Conservation (phyloP, 225 moss, liverwort and hornwort genomes). For the Sphagnum tenellum region DNA sequence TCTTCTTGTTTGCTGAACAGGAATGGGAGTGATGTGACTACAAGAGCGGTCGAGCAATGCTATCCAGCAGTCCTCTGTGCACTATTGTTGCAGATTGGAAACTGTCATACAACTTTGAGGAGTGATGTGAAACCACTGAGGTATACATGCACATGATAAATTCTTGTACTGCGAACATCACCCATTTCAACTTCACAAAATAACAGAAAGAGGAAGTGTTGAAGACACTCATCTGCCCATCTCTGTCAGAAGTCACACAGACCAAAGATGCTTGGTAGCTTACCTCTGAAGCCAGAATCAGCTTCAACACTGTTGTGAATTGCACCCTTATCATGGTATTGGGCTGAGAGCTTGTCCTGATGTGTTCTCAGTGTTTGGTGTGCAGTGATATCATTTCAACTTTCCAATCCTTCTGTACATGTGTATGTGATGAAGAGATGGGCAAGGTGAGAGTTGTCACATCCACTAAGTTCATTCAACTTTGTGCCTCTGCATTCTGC, state of each 20-base stretch:
- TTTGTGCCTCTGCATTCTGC: background rate
- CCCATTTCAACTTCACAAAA: too few species aligned
- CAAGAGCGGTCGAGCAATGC: constrained; percentile 56
- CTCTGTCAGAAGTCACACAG: background rate
- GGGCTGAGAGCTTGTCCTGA: too few species aligned
- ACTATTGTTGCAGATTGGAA: constrained; percentile 83
- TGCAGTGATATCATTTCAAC: constrained; percentile 85
- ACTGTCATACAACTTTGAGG: constrained; percentile 71
- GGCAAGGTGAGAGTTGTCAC: constrained; percentile 42
- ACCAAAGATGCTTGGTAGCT: too few species aligned
- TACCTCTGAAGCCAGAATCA: too few species aligned
- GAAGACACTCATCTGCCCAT: too few species aligned
- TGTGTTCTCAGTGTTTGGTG: background rate
- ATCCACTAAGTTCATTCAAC: too few species aligned
- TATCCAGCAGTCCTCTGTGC: constrained; percentile 90
- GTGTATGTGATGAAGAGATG: constrained; percentile 94
- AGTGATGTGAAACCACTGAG: constrained; percentile 66
- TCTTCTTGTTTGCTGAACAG: constrained; percentile 5
- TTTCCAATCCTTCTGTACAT: constrained; percentile 84
- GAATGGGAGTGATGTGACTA: constrained; percentile 47
- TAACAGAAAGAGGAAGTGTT: too few species aligned
- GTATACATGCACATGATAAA: constrained; percentile 12
- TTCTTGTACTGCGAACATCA: too few species aligned
- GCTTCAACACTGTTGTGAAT: too few species aligned
- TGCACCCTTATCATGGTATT: too few species aligned